Evolutionary conservation across 768 basidiomycete species (phyloP).

Genomic region (Suillus subluteus): DNA sequence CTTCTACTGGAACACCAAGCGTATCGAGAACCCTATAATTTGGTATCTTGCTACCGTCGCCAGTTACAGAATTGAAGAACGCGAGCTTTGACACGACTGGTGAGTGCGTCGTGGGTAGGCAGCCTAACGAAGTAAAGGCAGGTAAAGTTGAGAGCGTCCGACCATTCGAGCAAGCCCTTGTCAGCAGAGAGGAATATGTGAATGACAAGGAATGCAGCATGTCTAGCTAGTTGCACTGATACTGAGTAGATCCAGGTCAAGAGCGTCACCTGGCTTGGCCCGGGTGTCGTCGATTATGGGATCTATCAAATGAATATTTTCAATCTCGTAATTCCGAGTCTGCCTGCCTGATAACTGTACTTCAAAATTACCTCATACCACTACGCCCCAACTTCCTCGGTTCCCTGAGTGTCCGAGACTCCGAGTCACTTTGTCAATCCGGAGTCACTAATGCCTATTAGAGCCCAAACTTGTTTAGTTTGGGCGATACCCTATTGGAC

Average conservation of each 20-base stretch:
- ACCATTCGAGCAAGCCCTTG: conserved; percentile 9
- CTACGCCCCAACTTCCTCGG: neutral
- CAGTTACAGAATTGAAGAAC: conserved; percentile 81
- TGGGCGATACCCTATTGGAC: neutral
- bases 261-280: neutral
- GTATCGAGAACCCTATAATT: conserved; percentile 88
- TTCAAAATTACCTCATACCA: neutral
- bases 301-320: neutral
- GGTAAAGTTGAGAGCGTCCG: conserved; percentile 20
- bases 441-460: neutral
- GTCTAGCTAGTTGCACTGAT: neutral
- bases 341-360: neutral
- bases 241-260: neutral
- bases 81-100: conserved; percentile 69
- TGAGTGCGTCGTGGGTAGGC: conserved; percentile 49
- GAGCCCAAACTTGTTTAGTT: neutral
- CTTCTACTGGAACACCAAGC: conserved; percentile 70
- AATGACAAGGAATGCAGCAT: conserved; percentile 20
- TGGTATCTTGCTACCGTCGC: conserved; percentile 67
- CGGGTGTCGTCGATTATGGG: neutral
- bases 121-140: conserved; percentile 17
- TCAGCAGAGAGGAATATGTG: conserved; percentile 6
- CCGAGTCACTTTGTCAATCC: neutral
- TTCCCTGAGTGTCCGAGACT: no score
- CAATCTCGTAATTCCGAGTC: neutral